These are phyloP conservation scores for Trichoderma arundinaceum DNA, from an alignment of 2,329 filamentous ascomycete species.

Conservation along the genomic window DNA sequence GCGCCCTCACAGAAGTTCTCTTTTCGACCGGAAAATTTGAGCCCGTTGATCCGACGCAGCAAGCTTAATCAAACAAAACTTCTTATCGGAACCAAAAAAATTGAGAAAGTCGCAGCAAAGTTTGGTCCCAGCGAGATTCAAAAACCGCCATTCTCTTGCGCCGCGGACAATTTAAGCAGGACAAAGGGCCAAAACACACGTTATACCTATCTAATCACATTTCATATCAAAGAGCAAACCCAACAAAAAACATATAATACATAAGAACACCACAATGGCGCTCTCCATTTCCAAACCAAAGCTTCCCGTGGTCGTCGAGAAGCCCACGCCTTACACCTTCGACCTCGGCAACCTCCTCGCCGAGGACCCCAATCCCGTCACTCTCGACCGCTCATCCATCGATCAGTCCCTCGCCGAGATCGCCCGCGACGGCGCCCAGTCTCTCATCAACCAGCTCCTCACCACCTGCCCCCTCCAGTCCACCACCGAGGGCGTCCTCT, in stretches of 20 bases:
- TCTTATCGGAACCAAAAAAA: conserved; percentile 42
- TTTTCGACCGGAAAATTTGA: conserved; percentile 40
- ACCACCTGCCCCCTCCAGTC: conserved; percentile 82
- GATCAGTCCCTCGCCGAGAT: conserved; percentile 73
- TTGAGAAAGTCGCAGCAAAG: conserved; percentile 33
- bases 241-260: background rate
- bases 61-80: conserved; percentile 17
- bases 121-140: conserved; percentile 1
- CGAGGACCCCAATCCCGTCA: conserved; percentile 84
- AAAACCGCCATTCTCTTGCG: conserved; percentile 6
- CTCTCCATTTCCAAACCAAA: conserved; percentile 51
- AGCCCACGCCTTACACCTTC: conserved; percentile 89
- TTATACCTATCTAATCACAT: background rate
- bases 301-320: conserved; percentile 70
- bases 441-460: conserved; percentile 91
- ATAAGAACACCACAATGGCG: conserved; percentile 41
- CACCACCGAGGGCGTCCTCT: conserved; percentile 72
- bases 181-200: background rate
- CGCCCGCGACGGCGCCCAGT: conserved; percentile 89
- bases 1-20: background rate
- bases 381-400: conserved; percentile 57
- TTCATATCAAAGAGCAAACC: background rate
- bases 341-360: conserved; percentile 87
- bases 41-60: conserved; percentile 38
- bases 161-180: background rate